Conservation (phyloP, 176 grass and related monocot species). For the maize (Zea mays) region Zm-B73-REFERENCE-NAM-5.0 NC_050097.1:26276001-26276500, state of each 20-base stretch:
- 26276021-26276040: too few species aligned
- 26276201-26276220: neutral
- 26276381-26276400: conserved; percentile 25
- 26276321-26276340: conserved; percentile 30
- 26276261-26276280: conserved; percentile 34
- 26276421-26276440: conserved; percentile 45
- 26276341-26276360: conserved; percentile 17
- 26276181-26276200: neutral
- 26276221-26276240: conserved; percentile 38
- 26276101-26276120: too few species aligned
- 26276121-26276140: too few species aligned
- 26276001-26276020: too few species aligned
- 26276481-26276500: conserved; percentile 14
- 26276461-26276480: neutral
- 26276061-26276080: too few species aligned
- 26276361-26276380: conserved; percentile 46
- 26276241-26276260: conserved; percentile 31
- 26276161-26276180: too few species aligned
- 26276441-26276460: conserved; percentile 25
- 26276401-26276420: conserved; percentile 1
- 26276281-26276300: conserved; percentile 44
- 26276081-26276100: too few species aligned
- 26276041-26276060: too few species aligned
- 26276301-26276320: conserved; percentile 47
- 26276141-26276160: too few species aligned